These are phyloP conservation scores for Tuber indicum DNA, from an alignment of 495 filamentous ascomycete species.

Conservation along the genomic window DNA sequence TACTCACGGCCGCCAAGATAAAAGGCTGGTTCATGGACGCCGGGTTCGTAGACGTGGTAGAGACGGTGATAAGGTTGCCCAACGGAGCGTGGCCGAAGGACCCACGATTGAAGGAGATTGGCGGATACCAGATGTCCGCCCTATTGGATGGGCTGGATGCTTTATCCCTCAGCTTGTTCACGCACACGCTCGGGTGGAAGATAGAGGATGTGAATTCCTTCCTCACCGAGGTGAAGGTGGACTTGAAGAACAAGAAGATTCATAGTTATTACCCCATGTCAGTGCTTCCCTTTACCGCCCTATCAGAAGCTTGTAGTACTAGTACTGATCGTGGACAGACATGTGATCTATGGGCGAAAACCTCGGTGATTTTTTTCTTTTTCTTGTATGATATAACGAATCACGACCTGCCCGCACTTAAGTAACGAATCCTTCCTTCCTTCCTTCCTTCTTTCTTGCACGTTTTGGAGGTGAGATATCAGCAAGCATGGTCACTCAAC, in stretches of 20 bases:
- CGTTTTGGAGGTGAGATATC: not conserved
- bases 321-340: not conserved
- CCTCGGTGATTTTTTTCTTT: not conserved
- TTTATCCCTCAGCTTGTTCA: constrained; percentile 48
- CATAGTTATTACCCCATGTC: constrained; percentile 22
- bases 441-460: not conserved
- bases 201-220: constrained; percentile 21
- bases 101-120: constrained; percentile 46
- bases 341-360: not conserved
- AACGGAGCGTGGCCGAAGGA: constrained; percentile 49
- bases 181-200: constrained; percentile 44
- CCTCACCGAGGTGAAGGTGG: constrained; percentile 16
- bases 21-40: constrained; percentile 28
- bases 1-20: constrained; percentile 15
- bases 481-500: not conserved
- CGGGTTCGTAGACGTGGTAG: constrained; percentile 43
- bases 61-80: constrained; percentile 47
- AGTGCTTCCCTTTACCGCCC: not conserved
- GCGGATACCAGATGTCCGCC: constrained; percentile 44
- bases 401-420: not conserved
- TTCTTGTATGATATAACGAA: not conserved
- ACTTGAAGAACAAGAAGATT: constrained; percentile 10
- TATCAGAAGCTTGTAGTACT: not conserved
- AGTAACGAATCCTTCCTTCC: not conserved
- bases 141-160: constrained; percentile 47